A percentile compares a stretch with the other conserved stretches of the same genome.
These are phyloP conservation scores for Neonectria coccinea DNA, from an alignment of 2,329 filamentous ascomycete species.

Conservation along the genomic window DNA sequence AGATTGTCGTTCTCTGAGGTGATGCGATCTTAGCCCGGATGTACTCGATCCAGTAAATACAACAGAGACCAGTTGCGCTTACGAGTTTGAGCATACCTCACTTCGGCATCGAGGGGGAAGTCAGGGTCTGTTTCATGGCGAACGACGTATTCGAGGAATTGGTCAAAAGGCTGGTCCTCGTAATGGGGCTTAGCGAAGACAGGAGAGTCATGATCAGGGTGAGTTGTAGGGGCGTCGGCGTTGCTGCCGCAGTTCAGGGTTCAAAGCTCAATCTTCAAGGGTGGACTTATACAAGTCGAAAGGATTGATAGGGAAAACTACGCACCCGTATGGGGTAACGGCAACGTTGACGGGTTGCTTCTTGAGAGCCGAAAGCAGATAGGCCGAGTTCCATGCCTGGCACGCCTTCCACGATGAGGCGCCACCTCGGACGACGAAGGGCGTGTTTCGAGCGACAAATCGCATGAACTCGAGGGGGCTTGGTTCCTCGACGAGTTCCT, in stretches of 20 bases:
- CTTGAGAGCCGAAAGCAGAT: constrained; percentile 67
- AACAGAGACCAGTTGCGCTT: constrained; percentile 45
- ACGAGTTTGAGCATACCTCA: constrained; percentile 83
- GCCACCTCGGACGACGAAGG: constrained; percentile 76
- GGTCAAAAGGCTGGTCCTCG: constrained; percentile 69
- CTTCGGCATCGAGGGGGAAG: constrained; percentile 55
- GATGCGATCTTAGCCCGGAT: neutral
- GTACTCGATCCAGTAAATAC: neutral
- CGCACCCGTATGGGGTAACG: constrained; percentile 77
- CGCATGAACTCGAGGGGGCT: constrained; percentile 84
- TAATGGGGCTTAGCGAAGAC: constrained; percentile 81
- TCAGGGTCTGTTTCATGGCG: constrained; percentile 62
- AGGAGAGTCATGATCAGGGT: constrained; percentile 40
- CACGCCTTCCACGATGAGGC: constrained; percentile 73
- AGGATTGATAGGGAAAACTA: constrained; percentile 4
- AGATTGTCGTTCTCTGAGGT: constrained; percentile 82
- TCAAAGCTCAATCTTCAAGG: constrained; percentile 9
- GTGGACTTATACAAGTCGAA: neutral
- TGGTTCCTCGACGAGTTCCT: constrained; percentile 73
- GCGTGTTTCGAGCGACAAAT: constrained; percentile 78
- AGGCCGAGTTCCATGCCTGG: constrained; percentile 70
- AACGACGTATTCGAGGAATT: constrained; percentile 72
- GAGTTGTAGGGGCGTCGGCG: constrained; percentile 52
- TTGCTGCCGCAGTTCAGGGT: constrained; percentile 45
- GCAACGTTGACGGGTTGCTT: constrained; percentile 77